Base-by-base conservation (phyloP, 352 stramenopile genomes). In the Thraustotheca clavata region DNA sequence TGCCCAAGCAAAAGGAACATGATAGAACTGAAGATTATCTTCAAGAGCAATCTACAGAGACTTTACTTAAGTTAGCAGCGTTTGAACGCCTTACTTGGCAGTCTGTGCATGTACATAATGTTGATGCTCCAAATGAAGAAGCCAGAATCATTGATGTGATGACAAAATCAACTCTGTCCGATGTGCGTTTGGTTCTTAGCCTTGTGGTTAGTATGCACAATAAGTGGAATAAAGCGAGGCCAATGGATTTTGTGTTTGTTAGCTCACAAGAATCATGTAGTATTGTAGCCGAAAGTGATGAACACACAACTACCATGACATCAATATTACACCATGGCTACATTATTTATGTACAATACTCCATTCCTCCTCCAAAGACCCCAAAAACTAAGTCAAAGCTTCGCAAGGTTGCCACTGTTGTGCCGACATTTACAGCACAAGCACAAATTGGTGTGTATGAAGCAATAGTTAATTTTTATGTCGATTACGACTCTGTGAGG, bases 61-160 rank as follows among this genome's bases (percentile, higher is more conserved):
- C 31, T 14, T 40, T 62, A 24, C 20, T 50, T 31, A 20, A 62
- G 12, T 20, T 62, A 12, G 54, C 54, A 29, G 35, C 54, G 7
- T 62, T 33, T 18, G 22, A 49, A 40, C 35, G 38, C 4, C 54
- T 62, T 6, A 26, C 54, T 26, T 62, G 54, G 54, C 32, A 29
- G 22, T 47, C 27, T 3, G n/a, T 62, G 22, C 24, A 24, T 16
- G 54, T 62, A 14, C 29, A 27, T 11, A 62, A 27, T 29, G 54
- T 34, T 40, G 34, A 31, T 11, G 33, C 5, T 20, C 22, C 14
- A 27, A 20, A 43, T 3, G 26, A 16, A 18, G 50, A 60, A 14
- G 20, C 54, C 24, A 47, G 24, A 24, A 16, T 52, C n/a, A 26
- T 62, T 14, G 54, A 62, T 29, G 24, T 62, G 38, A 48, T 62